Base-by-base conservation (phyloP, 371 early-diverging fungal genomes). In the Apophysomyces elegans region DNA sequence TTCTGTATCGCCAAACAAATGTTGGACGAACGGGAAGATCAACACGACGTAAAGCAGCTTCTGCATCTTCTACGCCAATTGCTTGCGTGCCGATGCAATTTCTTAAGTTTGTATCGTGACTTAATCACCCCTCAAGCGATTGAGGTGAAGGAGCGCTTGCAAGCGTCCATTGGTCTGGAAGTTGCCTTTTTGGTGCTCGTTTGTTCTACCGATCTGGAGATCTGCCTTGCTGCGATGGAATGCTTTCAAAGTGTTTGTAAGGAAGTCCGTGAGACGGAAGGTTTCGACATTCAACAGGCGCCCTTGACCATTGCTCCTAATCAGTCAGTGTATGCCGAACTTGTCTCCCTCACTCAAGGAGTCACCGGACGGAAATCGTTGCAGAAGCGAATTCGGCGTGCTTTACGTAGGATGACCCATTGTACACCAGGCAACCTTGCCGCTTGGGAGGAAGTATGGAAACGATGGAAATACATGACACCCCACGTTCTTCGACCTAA, bases 401-500 rank as follows among this genome's bases (percentile, higher is more conserved):
- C 92, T 6, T 70, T 95, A 37, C 82, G 93, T 4, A 81, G 87
- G 70, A 84, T 91, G 75, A 79, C 83, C 5, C 82, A 83, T 39
- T 90, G 88, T 21, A 91, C 93, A 0, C 86, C 90, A 5, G 93
- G 94, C 12, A 92, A 90, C 63, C 70, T 93, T 58, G 90, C 89
- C 7, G 95, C 93, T 0, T 94, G 94, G 93, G 94, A 94, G 68
- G 95, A 95, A 69, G 88, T 90, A 0, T 94, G 90, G 66, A 84
- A 86, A 57, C 83, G 92, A 37, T 95, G 96, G 95, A 87, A 85
- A 69, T 79, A 77, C 26, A 78, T 88, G 61, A 88, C 82, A 8
- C 79, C 78, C 5, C 66, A 78, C 18, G 81, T 89, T 69, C 75
- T 84, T 9, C 72, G 75, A 13, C 71, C 81, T 1, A 57, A 74